phyloP scores from a whole-genome alignment of 1,284 basidiomycete species.

The Ustilago nuda region DNA sequence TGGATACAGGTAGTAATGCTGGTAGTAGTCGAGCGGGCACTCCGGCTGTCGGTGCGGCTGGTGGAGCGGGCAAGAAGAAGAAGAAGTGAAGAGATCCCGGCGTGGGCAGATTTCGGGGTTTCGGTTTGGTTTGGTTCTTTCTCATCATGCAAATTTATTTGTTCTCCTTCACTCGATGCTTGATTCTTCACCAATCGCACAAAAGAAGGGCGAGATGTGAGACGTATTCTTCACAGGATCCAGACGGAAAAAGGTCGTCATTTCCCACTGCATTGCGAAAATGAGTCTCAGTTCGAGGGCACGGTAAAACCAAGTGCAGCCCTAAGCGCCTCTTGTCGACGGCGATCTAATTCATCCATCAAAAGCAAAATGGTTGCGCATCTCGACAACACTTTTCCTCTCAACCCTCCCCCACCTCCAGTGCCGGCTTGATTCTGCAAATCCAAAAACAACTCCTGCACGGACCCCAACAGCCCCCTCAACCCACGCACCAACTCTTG shows the following conservation, averaged over 20 bases:
- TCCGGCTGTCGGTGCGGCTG: constrained; percentile 11
- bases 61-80: constrained; percentile 34
- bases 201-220: too few relatives aligned
- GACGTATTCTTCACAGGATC: too few relatives aligned
- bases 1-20: constrained; percentile 32
- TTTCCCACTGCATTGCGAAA: not conserved
- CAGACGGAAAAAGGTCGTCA: too few relatives aligned
- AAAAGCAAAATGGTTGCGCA: constrained; percentile 23
- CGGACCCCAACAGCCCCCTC: not conserved
- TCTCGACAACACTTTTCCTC: constrained; percentile 4
- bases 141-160: not conserved
- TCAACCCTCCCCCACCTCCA: not conserved
- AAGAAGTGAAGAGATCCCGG: constrained; percentile 17
- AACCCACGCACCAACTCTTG: not conserved
- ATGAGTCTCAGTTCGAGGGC: not conserved
- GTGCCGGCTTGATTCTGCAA: not conserved
- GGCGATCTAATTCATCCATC: constrained; percentile 19
- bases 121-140: not conserved
- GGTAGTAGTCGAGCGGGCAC: constrained; percentile 33
- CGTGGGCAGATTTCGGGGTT: not conserved
- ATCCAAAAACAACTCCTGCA: constrained; percentile 10
- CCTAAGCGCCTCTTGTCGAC: not conserved
- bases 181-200: too few relatives aligned
- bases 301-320: constrained; percentile 14
- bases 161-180: not conserved